phyloP scores from a whole-genome alignment of 306 rosid species.

The Lathyrus oleraceus region DNA sequence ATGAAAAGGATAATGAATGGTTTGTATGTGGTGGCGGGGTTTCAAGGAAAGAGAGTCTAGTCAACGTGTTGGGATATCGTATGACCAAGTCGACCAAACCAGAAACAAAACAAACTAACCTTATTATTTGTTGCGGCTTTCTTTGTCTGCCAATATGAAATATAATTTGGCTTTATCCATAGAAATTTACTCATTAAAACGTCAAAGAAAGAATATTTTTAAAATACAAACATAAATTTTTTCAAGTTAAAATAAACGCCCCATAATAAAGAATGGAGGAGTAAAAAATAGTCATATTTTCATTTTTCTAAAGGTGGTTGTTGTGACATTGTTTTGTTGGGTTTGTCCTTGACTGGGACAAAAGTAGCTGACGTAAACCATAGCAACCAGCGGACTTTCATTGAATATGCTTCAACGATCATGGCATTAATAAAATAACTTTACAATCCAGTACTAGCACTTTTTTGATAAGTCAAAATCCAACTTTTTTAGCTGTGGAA shows the following conservation, averaged over 20 bases:
- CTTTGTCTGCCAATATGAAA: not conserved
- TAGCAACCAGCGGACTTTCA: slow-evolving; percentile 24
- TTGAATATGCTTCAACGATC: not conserved
- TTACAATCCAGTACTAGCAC: not conserved
- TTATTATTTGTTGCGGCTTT: not conserved
- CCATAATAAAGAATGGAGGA: too few species aligned
- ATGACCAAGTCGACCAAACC: slow-evolving; percentile 36
- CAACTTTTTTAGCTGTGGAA: not conserved
- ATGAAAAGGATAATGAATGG: not conserved
- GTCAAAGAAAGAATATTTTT: too few species aligned
- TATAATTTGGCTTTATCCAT: not conserved
- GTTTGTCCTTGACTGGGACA: slow-evolving; percentile 26
- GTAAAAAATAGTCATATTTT: too few species aligned
- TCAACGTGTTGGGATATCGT: slow-evolving; percentile 23
- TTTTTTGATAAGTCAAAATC: slow-evolving; percentile 12
- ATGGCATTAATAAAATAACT: not conserved
- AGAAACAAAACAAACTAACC: not conserved
- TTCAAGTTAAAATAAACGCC: too few species aligned
- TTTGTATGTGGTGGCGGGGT: not conserved
- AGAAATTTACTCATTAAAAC: too few species aligned
- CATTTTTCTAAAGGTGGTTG: slow-evolving; percentile 8
- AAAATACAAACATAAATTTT: too few species aligned
- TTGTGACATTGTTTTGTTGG: not conserved
- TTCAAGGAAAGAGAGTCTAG: slow-evolving; percentile 21
- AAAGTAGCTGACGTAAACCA: not conserved